Conservation (phyloP, 768 basidiomycete genomes). For the Phlegmacium glaucopus region DNA sequence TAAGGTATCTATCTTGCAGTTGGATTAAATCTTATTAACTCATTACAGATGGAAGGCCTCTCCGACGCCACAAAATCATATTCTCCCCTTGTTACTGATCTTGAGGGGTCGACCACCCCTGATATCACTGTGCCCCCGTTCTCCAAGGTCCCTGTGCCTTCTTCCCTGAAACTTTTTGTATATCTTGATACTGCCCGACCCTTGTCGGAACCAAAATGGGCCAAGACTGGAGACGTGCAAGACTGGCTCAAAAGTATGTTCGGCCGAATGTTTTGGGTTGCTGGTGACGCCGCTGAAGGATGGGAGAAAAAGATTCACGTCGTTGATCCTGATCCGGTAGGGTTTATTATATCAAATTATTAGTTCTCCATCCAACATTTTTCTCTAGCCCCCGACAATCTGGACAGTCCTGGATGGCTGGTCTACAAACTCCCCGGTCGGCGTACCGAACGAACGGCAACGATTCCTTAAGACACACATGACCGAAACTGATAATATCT, state of each 20-base stretch:
- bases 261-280: constrained; percentile 84
- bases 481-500: constrained; percentile 79
- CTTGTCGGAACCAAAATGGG: constrained; percentile 95
- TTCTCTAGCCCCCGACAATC: constrained; percentile 79
- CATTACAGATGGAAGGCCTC: constrained; percentile 64
- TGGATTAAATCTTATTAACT: constrained; percentile 4
- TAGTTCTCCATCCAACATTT: constrained; percentile 4
- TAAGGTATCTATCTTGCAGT: constrained; percentile 25
- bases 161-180: constrained; percentile 61
- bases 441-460: constrained; percentile 71
- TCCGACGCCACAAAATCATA: constrained; percentile 74
- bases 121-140: constrained; percentile 78
- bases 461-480: constrained; percentile 89
- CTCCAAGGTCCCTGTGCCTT: constrained; percentile 47
- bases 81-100: constrained; percentile 48
- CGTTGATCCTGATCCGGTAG: constrained; percentile 91
- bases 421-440: constrained; percentile 81
- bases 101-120: constrained; percentile 34
- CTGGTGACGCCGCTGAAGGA: constrained; percentile 78
- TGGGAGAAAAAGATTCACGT: constrained; percentile 96
- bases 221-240: constrained; percentile 89
- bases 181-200: constrained; percentile 87
- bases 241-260: constrained; percentile 91
- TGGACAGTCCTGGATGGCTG: constrained; percentile 88
- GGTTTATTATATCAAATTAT: constrained; percentile 24